Conservation (phyloP, 2,329 filamentous ascomycete genomes). For the Sporothrix humicola region DNA sequence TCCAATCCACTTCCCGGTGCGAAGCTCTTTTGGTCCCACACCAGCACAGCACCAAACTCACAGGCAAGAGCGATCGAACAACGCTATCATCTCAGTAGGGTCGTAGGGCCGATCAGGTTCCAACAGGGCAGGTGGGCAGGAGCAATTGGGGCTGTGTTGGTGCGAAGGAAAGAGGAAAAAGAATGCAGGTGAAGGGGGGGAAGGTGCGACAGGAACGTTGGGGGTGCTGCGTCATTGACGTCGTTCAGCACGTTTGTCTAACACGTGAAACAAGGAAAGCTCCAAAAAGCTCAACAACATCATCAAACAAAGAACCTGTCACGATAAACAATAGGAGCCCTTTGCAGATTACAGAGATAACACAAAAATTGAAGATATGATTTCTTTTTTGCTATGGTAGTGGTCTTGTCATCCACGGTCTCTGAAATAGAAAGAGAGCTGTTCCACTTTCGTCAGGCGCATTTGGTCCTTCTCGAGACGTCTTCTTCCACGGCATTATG, state of each 20-base stretch:
- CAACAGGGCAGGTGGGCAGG: constrained; percentile 1
- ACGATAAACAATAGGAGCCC: not conserved
- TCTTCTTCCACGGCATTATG: not conserved
- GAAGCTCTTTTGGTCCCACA: not conserved
- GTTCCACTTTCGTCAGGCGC: not conserved
- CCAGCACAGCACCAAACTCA: not conserved
- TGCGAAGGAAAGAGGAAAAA: not conserved
- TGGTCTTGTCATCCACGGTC: constrained; percentile 13
- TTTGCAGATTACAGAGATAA: not conserved
- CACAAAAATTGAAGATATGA: not conserved
- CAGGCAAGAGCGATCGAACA: constrained; percentile 15
- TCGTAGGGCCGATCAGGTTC: constrained; percentile 27
- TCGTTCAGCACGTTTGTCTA: not conserved
- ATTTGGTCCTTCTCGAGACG: not conserved
- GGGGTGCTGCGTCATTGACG: constrained; percentile 27
- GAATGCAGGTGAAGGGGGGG: not conserved
- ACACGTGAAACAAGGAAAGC: constrained; percentile 15
- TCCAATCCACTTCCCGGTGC: no score
- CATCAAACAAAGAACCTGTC: not conserved
- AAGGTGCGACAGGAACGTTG: not conserved
- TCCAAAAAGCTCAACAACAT: not conserved
- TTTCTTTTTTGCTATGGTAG: not conserved
- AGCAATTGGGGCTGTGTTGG: constrained; percentile 22
- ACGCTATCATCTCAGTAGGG: not conserved
- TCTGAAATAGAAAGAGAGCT: not conserved